Evolutionary conservation across 163 green algal genomes (phyloP), one percentile per base, ranked within the genome.

Genomic region (Scenedesmus sp.): DNA sequence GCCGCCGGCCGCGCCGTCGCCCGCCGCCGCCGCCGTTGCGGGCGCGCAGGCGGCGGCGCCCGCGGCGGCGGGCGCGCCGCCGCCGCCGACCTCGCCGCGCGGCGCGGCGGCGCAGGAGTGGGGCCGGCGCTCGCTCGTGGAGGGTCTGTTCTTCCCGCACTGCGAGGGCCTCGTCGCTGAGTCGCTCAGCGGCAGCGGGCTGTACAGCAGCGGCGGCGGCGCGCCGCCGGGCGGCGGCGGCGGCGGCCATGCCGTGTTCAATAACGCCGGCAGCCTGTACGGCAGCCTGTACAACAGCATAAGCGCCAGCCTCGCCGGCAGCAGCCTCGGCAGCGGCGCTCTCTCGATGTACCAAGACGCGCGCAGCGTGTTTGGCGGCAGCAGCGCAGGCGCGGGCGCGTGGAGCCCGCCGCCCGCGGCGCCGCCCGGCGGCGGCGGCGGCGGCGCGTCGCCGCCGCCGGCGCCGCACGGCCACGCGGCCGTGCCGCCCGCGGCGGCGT

Each of bases 71-170:
- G n/a, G n/a, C n/a, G n/a, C n/a, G n/a, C n/a, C n/a, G n/a, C n/a
- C n/a, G n/a, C n/a, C n/a, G n/a, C n/a, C n/a, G n/a, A n/a, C n/a
- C n/a, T n/a, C n/a, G n/a, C n/a, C n/a, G n/a, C n/a, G n/a, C n/a
- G n/a, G n/a, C 51, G 75, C 63, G 60, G 63, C 71, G 50, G 56
- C 63, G 47, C 45, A 70, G 51, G 75, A 62, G 15, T 82, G 75
- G 80, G 80, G 47, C 24, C 60, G 60, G 1, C 71, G 77, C 2
- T 90, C 83, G 5, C 63, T 90, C 36, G 31, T 89, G 14, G 83
- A 85, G 24, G 72, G 76, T 24, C 36, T 90, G 20, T 81, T 90
- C 70, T 77, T 90, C 36, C 85, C 85, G 0, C 76, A 80, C 31
- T 85, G 70, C 26, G 80, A 88, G 45, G 72, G 45, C 15, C 31